These are phyloP conservation scores for Bidens hawaiensis DNA, from an alignment of 140 eudicot genomes.

Conservation along the genomic window DNA sequence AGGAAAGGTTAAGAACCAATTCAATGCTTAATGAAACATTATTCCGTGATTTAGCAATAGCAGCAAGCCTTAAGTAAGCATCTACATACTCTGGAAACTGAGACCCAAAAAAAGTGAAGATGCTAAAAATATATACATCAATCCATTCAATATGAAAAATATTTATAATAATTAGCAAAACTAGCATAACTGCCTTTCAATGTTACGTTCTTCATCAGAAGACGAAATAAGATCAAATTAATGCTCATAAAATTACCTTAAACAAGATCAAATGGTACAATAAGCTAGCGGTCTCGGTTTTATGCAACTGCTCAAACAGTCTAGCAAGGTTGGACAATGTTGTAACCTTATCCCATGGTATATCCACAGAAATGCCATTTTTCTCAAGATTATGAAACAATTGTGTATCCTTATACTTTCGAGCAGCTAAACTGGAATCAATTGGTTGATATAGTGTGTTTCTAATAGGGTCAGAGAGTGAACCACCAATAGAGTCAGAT, in stretches of 20 bases:
- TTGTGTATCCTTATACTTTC: constrained; percentile 61
- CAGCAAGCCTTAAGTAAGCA: constrained; percentile 96
- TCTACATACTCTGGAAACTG: constrained; percentile 95
- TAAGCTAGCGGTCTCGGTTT: constrained; percentile 66
- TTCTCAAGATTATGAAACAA: constrained; percentile 71
- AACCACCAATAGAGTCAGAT: constrained; percentile 23
- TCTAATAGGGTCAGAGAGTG: constrained; percentile 38
- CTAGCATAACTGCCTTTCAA: no score
- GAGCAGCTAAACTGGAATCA: constrained; percentile 59
- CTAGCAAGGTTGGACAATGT: constrained; percentile 70
- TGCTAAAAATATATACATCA: constrained; percentile 8
- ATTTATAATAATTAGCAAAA: no score
- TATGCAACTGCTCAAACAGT: constrained; percentile 73
- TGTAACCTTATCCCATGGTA: constrained; percentile 86
- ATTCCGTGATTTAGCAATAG: constrained; percentile 90
- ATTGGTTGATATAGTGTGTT: constrained; percentile 42
- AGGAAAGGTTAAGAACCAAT: constrained; percentile 52
- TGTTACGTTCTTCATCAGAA: background rate
- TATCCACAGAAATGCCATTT: constrained; percentile 58
- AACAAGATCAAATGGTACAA: constrained; percentile 80
- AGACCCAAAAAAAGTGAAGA: constrained; percentile 20
- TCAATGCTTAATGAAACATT: constrained; percentile 74
- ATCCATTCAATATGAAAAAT: no score
- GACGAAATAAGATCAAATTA: background rate
- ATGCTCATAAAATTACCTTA: constrained; percentile 50